Evolutionary conservation across 805 yeast genomes (phyloP).

Genomic region (Maudiozyma bulderi): DNA sequence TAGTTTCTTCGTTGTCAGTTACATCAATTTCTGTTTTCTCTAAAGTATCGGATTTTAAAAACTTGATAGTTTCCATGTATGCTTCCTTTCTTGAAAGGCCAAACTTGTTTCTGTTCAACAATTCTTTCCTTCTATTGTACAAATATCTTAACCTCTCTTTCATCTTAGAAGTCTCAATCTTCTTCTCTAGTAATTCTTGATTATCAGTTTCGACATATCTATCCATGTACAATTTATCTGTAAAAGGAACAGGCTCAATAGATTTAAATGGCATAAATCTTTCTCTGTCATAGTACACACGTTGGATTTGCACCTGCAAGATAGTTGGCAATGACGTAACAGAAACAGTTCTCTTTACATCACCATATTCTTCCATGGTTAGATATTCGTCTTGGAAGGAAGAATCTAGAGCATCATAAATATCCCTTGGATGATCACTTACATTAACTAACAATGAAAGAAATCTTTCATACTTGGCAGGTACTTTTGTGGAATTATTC

Average conservation of each 20-base stretch:
- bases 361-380: slow-evolving; percentile 57
- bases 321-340: slow-evolving; percentile 68
- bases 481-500: slow-evolving; percentile 25
- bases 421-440: slow-evolving; percentile 77
- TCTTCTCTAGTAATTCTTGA: slow-evolving; percentile 38
- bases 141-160: slow-evolving; percentile 42
- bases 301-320: slow-evolving; percentile 84
- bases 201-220: slow-evolving; percentile 70
- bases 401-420: slow-evolving; percentile 84
- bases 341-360: slow-evolving; percentile 63
- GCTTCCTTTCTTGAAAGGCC: slow-evolving; percentile 44
- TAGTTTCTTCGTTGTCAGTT: slow-evolving; percentile 9
- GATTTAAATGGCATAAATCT: slow-evolving; percentile 70
- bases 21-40: slow-evolving; percentile 38
- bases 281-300: slow-evolving; percentile 81
- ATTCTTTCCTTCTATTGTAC: slow-evolving; percentile 33
- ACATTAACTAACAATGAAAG: slow-evolving; percentile 76
- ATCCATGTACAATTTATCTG: slow-evolving; percentile 73
- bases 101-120: slow-evolving; percentile 39
- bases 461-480: slow-evolving; percentile 63
- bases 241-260: slow-evolving; percentile 71
- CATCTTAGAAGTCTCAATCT: slow-evolving; percentile 52
- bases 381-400: slow-evolving; percentile 65
- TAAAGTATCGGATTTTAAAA: slow-evolving; percentile 37
- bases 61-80: slow-evolving; percentile 47